Base-by-base conservation (phyloP, 805 yeast genomes). In the Monosporozyma solicola region DNA sequence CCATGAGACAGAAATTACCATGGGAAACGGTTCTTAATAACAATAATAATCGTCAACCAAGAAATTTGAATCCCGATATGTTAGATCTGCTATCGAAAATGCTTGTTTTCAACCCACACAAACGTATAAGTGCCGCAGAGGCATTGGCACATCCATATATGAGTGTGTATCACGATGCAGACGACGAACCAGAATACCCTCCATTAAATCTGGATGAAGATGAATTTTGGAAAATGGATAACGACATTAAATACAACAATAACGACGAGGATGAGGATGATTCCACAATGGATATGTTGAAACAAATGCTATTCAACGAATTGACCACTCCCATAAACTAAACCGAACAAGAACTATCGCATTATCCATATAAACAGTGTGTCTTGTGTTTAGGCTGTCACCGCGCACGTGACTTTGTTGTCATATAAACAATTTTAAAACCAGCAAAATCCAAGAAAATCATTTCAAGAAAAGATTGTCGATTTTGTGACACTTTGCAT, bases 101-200 rank as follows among this genome's bases (percentile, higher is more conserved):
- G 61, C 71, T 87, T 39, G 81, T 84, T 1, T 87, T 87, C 67
- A 85, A 84, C 59, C 94, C 95, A 1, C 72, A 79, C 50, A 85
- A 83, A 62, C 74, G 95, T 66, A 80, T 85, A 44, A 80, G 85
- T 11, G 95, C 87, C 1, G 82, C 76, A 48, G 85, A 84, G 61
- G 94, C 94, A 0, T 71, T 87, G 56, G 72, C 78, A 53, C 95
- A 87, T 63, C 91, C 91, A 29, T 87, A 86, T 61, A 71, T 87
- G 49, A 72, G 74, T 50, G 70, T 79, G 22, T 86, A 85, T 62
- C 87, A 87, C 60, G 87, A 81, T 58, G 84, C 85, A 9, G 79
- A 78, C 35, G 91, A 85, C 60, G 94, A 86, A 64, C 89, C 88
- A 1, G 71, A 58, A 39, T 72, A 72, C 15, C 62, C 65, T 10